phyloP scores from a whole-genome alignment of 225 moss, liverwort and hornwort genomes.

The Pseudisothecium myosuroides region DNA sequence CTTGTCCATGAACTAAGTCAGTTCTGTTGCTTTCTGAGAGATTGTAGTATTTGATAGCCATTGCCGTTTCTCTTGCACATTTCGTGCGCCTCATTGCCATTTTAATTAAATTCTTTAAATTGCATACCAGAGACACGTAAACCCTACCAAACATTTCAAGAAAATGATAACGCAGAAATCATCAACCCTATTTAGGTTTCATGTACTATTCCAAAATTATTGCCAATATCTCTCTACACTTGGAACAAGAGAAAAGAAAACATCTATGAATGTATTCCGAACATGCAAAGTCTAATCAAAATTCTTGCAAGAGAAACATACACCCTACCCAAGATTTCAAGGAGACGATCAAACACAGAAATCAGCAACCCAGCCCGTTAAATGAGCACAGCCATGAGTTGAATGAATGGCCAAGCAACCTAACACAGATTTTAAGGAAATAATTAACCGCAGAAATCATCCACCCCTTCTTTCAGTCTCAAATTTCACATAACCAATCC shows the following conservation, averaged over 20 bases:
- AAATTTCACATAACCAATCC: not conserved
- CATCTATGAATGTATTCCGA: not conserved
- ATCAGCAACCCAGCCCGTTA: not conserved
- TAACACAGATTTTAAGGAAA: not conserved
- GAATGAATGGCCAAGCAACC: not conserved
- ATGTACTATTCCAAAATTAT: not conserved
- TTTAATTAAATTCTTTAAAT: not conserved
- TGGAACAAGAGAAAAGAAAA: not conserved
- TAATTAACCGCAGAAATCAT: too few species aligned
- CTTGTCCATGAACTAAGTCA: not conserved
- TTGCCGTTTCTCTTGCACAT: not conserved
- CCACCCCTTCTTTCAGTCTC: not conserved
- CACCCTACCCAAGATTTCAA: not conserved
- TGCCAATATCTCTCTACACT: not conserved
- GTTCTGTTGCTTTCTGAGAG: not conserved
- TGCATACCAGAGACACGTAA: not conserved
- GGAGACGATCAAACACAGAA: not conserved
- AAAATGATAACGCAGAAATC: too few species aligned
- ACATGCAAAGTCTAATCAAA: not conserved
- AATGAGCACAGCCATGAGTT: not conserved
- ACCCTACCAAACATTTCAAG: too few species aligned
- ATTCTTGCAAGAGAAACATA: not conserved
- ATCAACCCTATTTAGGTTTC: not conserved
- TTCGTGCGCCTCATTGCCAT: not conserved
- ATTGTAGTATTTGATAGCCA: not conserved